These are phyloP conservation scores for Penicillium bovifimosum DNA, from an alignment of 495 filamentous ascomycete genomes.

Conservation along the genomic window DNA sequence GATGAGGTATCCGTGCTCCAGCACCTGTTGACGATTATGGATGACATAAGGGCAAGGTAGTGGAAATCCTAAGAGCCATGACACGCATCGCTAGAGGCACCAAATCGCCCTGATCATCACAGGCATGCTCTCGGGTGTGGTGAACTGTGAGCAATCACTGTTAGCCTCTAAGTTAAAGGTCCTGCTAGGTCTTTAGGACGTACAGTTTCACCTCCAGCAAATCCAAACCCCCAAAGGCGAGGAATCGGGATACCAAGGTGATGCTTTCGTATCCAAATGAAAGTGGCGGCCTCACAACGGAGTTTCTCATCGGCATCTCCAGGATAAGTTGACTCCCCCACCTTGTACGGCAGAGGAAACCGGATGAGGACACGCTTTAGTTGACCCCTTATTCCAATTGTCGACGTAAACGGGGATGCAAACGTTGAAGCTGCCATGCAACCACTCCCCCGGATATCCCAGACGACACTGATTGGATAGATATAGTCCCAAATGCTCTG, in stretches of 20 bases:
- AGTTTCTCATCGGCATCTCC: conserved; percentile 40
- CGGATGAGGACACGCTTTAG: conserved; percentile 10
- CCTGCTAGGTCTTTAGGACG: background rate
- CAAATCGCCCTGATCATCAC: too few species aligned
- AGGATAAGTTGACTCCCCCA: conserved; percentile 28
- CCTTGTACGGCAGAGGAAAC: conserved; percentile 35
- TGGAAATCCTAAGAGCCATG: too few species aligned
- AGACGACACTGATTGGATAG: conserved; percentile 10
- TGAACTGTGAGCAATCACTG: too few species aligned
- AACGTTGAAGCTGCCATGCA: conserved; percentile 39
- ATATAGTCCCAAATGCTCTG: conserved; percentile 2
- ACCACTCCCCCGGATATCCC: conserved; percentile 27
- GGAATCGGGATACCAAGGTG: background rate
- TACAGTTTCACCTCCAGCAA: background rate
- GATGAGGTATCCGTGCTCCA: too few species aligned
- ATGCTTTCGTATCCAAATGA: background rate
- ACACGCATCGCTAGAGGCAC: too few species aligned
- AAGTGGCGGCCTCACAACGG: conserved; percentile 33
- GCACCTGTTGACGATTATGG: too few species aligned
- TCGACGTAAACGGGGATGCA: conserved; percentile 25
- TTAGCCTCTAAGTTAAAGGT: too few species aligned
- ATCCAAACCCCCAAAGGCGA: background rate
- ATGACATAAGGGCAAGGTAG: too few species aligned
- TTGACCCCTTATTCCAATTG: background rate
- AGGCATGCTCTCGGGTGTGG: too few species aligned